These are phyloP conservation scores for Phytophthora capsici DNA, from an alignment of 352 stramenopile genomes.

Conservation along the genomic window DNA sequence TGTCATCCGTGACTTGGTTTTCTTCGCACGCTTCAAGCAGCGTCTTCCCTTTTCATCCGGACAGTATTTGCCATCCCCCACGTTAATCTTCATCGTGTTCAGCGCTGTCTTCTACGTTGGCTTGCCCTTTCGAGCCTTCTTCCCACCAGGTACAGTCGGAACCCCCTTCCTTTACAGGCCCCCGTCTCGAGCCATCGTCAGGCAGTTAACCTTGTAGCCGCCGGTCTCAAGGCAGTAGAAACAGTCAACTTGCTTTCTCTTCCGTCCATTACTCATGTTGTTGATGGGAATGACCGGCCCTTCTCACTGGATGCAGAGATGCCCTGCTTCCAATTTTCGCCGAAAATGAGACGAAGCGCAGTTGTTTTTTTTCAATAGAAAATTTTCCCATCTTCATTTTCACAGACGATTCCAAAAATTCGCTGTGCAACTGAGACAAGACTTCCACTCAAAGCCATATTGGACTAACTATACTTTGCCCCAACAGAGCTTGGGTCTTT, in stretches of 20 bases:
- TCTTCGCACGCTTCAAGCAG: too few relatives aligned
- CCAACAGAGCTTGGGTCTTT: too few relatives aligned
- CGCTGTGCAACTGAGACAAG: constrained; percentile 1
- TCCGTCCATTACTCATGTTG: background rate
- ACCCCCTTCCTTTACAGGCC: constrained; percentile 10
- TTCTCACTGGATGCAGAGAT: constrained; percentile 8
- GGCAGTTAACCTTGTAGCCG: too few relatives aligned
- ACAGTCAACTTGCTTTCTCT: background rate
- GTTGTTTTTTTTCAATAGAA: background rate
- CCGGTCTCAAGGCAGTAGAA: too few relatives aligned
- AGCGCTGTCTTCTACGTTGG: background rate
- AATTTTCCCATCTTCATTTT: constrained; percentile 3
- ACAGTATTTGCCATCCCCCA: background rate
- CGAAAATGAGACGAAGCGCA: constrained; percentile 2
- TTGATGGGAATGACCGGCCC: background rate
- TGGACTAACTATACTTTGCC: too few relatives aligned
- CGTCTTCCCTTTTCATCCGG: constrained; percentile 6
- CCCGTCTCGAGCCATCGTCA: background rate
- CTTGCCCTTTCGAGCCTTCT: too few relatives aligned
- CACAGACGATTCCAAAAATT: constrained; percentile 19
- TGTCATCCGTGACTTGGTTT: background rate
- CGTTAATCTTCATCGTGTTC: constrained; percentile 17
- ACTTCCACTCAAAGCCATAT: background rate
- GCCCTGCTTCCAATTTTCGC: constrained; percentile 20
- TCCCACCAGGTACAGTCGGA: constrained; percentile 3